Conservation (phyloP, 2,329 filamentous ascomycete species). For the Monosporascus sp. region DNA sequence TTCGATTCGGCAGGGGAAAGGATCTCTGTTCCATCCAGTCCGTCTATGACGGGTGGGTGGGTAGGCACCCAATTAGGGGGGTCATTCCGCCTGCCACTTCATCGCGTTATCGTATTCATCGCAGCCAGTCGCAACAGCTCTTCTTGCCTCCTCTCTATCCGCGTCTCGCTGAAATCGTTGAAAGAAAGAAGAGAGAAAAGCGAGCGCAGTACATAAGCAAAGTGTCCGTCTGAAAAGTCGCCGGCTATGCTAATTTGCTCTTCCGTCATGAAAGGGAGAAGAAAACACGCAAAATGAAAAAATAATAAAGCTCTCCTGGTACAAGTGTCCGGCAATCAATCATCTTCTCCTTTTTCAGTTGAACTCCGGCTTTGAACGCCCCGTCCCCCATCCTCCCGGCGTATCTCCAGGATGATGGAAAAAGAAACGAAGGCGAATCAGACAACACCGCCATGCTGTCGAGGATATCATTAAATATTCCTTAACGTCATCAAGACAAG, state of each 20-base stretch:
- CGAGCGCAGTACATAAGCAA: too few species aligned
- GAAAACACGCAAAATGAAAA: neutral
- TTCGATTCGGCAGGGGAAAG: too few species aligned
- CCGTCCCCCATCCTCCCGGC: neutral
- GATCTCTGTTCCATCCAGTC: too few species aligned
- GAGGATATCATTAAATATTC: neutral
- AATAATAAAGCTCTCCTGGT: neutral
- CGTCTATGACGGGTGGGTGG: too few species aligned
- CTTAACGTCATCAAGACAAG: conserved; percentile 1
- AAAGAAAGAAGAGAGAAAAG: too few species aligned
- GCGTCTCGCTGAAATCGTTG: too few species aligned
- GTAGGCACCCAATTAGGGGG: too few species aligned
- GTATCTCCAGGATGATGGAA: neutral
- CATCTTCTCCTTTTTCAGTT: neutral
- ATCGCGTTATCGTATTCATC: too few species aligned
- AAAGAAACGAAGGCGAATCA: neutral
- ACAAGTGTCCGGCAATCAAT: neutral
- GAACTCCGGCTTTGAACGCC: neutral
- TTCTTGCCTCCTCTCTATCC: too few species aligned
- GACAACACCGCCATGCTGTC: neutral
- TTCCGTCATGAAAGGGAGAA: neutral
- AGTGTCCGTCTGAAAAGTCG: too few species aligned
- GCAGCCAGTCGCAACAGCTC: too few species aligned
- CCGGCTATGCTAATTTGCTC: neutral
- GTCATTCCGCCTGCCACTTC: too few species aligned